Percentiles rank a stretch among this genome's conserved stretches.
Evolutionary conservation across 768 basidiomycete species (phyloP).

Genomic region (Lactifluus pinguis): DNA sequence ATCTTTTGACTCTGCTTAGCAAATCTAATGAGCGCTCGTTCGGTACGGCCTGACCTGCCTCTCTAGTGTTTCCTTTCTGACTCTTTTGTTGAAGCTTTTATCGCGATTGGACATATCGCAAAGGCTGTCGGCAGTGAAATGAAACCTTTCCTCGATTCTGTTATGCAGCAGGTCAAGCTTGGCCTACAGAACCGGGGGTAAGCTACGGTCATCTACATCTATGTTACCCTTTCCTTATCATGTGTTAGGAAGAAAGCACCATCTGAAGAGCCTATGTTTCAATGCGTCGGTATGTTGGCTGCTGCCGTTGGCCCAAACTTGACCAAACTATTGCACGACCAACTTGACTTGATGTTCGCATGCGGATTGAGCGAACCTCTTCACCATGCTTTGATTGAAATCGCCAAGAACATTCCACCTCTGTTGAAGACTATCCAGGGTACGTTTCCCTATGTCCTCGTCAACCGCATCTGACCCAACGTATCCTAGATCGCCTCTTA

Average conservation of each 20-base stretch:
- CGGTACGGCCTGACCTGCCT: slow-evolving; percentile 38
- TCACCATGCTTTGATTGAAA: slow-evolving; percentile 72
- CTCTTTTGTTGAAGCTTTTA: slow-evolving; percentile 53
- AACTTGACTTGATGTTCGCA: slow-evolving; percentile 92
- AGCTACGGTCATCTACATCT: slow-evolving; percentile 17
- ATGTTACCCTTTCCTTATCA: neutral
- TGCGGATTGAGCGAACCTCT: slow-evolving; percentile 89
- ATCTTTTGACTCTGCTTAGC: slow-evolving; percentile 78
- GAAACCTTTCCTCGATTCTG: slow-evolving; percentile 89
- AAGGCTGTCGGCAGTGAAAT: slow-evolving; percentile 88
- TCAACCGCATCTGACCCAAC: neutral
- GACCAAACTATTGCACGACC: slow-evolving; percentile 91
- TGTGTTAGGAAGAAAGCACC: slow-evolving; percentile 79
- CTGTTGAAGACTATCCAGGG: slow-evolving; percentile 90
- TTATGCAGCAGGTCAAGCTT: slow-evolving; percentile 81
- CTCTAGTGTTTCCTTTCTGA: neutral
- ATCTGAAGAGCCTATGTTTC: slow-evolving; percentile 91
- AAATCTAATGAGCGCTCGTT: slow-evolving; percentile 84
- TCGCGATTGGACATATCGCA: slow-evolving; percentile 94
- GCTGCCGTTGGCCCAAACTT: slow-evolving; percentile 92
- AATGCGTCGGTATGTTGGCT: slow-evolving; percentile 95
- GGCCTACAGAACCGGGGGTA: slow-evolving; percentile 86
- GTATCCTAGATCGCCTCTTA: slow-evolving; percentile 66
- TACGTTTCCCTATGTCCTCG: slow-evolving; percentile 23
- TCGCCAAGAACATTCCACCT: slow-evolving; percentile 82